Percentiles rank a stretch among this genome's conserved stretches.
These are phyloP conservation scores for Yamadazyma dendronema DNA, from an alignment of 1,139 yeast species.

Conservation along the genomic window DNA sequence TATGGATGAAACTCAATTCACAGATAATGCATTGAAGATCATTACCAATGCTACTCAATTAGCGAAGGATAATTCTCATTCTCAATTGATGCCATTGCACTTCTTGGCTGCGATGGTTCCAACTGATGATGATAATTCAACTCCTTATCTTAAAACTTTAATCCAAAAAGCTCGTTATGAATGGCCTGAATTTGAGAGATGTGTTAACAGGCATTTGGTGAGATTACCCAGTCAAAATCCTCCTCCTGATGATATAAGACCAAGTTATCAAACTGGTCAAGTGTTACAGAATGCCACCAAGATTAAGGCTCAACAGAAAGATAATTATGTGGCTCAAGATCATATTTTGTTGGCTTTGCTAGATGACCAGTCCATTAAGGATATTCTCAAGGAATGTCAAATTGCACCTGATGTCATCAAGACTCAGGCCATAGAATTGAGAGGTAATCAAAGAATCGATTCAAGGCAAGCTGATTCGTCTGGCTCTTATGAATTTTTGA, in stretches of 20 bases:
- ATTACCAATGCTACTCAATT: slow-evolving; percentile 76
- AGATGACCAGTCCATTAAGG: slow-evolving; percentile 70
- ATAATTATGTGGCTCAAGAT: slow-evolving; percentile 89
- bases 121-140: slow-evolving; percentile 63
- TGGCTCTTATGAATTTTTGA: slow-evolving; percentile 75
- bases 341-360: slow-evolving; percentile 83
- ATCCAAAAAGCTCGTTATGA: slow-evolving; percentile 87
- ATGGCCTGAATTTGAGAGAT: slow-evolving; percentile 75
- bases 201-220: slow-evolving; percentile 77
- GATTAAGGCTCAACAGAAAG: slow-evolving; percentile 85
- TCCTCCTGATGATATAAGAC: slow-evolving; percentile 73
- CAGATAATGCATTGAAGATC: slow-evolving; percentile 88
- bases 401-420: slow-evolving; percentile 72
- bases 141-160: slow-evolving; percentile 77
- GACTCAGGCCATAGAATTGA: slow-evolving; percentile 75
- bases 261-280: slow-evolving; percentile 69
- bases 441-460: slow-evolving; percentile 92
- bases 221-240: slow-evolving; percentile 87
- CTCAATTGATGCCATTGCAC: slow-evolving; percentile 84
- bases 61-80: slow-evolving; percentile 81
- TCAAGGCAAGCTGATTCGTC: slow-evolving; percentile 93
- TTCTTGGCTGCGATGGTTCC: slow-evolving; percentile 90
- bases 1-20: slow-evolving; percentile 73
- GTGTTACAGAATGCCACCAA: slow-evolving; percentile 68
- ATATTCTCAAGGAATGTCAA: slow-evolving; percentile 70